phyloP scores from a whole-genome alignment of 768 basidiomycete genomes.

The Suillus plorans region DNA sequence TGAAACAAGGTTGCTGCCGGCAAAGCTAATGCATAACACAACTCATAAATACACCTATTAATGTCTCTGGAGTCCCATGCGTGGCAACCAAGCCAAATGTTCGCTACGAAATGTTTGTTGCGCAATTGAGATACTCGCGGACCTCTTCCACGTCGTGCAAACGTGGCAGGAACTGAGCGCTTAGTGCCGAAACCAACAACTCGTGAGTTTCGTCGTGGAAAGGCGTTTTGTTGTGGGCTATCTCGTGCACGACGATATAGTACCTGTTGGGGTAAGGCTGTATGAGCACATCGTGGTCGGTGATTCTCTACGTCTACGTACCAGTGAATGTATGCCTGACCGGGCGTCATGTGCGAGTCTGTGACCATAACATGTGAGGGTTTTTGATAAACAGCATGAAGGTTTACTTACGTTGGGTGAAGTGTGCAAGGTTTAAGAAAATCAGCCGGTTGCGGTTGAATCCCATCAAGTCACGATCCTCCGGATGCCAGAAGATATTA shows the following conservation, averaged over 20 bases:
- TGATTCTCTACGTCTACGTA: not conserved
- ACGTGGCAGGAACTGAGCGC: not conserved
- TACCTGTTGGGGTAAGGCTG: slow-evolving; percentile 16
- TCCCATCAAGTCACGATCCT: slow-evolving; percentile 15
- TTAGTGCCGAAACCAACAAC: slow-evolving; percentile 14
- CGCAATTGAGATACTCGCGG: not conserved
- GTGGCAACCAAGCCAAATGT: not conserved
- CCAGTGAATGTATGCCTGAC: slow-evolving; percentile 2
- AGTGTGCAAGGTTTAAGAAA: slow-evolving; percentile 18
- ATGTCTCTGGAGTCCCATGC: not conserved
- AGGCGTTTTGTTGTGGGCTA: slow-evolving; percentile 23
- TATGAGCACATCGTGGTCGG: not conserved
- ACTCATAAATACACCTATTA: not conserved
- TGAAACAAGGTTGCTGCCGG: too few relatives aligned
- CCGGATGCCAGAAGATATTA: slow-evolving; percentile 14
- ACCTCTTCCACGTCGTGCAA: not conserved
- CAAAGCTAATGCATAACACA: not conserved
- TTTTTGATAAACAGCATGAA: not conserved
- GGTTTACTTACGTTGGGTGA: slow-evolving; percentile 8
- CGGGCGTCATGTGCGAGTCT: not conserved
- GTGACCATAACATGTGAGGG: not conserved
- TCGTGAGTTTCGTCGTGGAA: slow-evolving; percentile 30
- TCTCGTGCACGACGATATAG: slow-evolving; percentile 27
- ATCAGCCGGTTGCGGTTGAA: slow-evolving; percentile 17
- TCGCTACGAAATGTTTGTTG: not conserved